Evolutionary conservation across 1,284 basidiomycete genomes (phyloP).

Genomic region (Ceratobasidium sp.): DNA sequence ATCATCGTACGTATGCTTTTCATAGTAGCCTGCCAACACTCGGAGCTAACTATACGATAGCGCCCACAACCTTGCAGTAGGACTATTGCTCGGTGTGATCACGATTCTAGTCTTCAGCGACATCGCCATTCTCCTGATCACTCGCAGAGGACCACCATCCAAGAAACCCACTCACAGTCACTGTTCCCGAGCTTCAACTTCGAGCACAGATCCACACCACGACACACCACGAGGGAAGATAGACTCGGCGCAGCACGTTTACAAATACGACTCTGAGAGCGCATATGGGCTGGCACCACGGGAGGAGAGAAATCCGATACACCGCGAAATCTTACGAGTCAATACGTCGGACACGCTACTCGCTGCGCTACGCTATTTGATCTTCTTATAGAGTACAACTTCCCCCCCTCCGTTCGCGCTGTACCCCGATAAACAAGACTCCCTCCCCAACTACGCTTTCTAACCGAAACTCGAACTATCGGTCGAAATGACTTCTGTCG

Average conservation of each 20-base stretch:
- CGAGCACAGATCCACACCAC: background rate
- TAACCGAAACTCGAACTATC: constrained; percentile 1
- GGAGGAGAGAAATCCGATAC: constrained; percentile 12
- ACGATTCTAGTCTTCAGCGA: background rate
- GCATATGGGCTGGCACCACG: constrained; percentile 2
- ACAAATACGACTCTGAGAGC: constrained; percentile 8
- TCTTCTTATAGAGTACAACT: constrained; percentile 22
- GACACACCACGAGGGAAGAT: background rate
- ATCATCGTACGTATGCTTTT: background rate
- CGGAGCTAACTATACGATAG: background rate
- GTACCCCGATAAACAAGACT: constrained; percentile 2
- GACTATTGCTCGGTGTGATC: background rate
- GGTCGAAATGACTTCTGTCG: constrained; percentile 12
- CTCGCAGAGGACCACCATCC: constrained; percentile 1
- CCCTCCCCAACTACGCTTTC: background rate
- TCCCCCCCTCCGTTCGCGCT: constrained; percentile 21
- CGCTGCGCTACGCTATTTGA: background rate
- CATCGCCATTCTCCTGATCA: constrained; percentile 3
- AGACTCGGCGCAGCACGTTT: background rate
- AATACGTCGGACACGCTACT: background rate
- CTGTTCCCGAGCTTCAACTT: background rate
- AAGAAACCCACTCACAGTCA: background rate
- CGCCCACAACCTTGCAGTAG: background rate
- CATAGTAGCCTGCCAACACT: background rate
- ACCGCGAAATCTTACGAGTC: background rate